Base-by-base conservation (phyloP, 305 asterid species). In the Monarda citriodora region DNA sequence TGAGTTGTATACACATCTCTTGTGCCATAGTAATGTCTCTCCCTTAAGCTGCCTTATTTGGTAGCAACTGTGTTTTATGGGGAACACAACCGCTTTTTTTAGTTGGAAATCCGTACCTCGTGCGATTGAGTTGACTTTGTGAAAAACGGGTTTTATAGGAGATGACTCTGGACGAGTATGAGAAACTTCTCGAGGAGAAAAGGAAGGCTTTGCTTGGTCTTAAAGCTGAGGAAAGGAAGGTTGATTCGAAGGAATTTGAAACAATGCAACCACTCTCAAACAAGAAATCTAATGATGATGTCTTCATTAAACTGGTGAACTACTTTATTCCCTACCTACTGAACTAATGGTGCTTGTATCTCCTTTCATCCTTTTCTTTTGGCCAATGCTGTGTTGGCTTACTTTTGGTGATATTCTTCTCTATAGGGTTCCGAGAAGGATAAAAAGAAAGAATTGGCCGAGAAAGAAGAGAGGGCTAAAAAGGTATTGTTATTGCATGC, bases 141-240 rank as follows among this genome's bases (percentile, higher is more conserved):
- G 45, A 4, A 46, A 29, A 51, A 53, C 38, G 17, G 12, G 47
- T 3, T 63, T 21, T 65, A 49, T 72, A 91, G 97, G 96, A 88
- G 74, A 91, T 91, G 98, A 91, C 97, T 15, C 82, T 91, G 64
- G 97, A 82, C 74, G 98, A 91, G 80, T 88, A 88, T 56, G 95
- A 86, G 78, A 91, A 84, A 82, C 74, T 91, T 72, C 81, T 78
- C 41, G 96, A 86, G 68, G 98, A 85, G 75, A 89, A 86, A 75
- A 77, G 95, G 68, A 86, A 91, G 75, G 82, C 91, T 53, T 73
- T 89, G 78, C 84, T 67, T 53, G 74, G 80, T 67, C 83, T 71
- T 46, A 89, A 81, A 65, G 60, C 86, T 31, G 88, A 87, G 79
- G 92, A 74, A 68, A 86, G 97, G 84, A 91, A 89, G 73, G 95